Evolutionary conservation across 768 basidiomycete species (phyloP).

Genomic region (Neoboletus magnificus): DNA sequence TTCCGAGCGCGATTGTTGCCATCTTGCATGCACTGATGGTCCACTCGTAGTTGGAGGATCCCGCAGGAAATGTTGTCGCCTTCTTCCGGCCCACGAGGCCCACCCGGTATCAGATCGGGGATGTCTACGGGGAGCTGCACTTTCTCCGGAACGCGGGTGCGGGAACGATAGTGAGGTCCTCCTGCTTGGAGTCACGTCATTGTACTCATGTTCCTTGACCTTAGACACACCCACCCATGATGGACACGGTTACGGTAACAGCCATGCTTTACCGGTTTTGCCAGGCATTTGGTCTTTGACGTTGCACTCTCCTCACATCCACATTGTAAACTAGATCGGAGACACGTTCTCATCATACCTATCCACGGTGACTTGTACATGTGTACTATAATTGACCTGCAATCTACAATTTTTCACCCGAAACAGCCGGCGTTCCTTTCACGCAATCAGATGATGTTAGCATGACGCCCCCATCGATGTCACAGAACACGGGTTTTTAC

Average conservation of each 20-base stretch:
- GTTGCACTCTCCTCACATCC: conserved; percentile 20
- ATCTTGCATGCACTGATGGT: conserved; percentile 5
- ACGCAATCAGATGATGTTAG: conserved; percentile 18
- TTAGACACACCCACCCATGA: conserved; percentile 84
- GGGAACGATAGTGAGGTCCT: conserved; percentile 66
- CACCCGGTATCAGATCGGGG: conserved; percentile 80
- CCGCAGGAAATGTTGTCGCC: conserved; percentile 65
- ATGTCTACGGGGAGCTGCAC: conserved; percentile 83
- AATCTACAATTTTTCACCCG: conserved; percentile 25
- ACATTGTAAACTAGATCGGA: conserved; percentile 32
- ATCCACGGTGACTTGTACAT: conserved; percentile 26
- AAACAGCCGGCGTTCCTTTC: conserved; percentile 19
- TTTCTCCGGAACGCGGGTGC: conserved; percentile 76
- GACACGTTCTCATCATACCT: conserved; percentile 31
- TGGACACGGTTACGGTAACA: conserved; percentile 84
- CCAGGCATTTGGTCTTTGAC: conserved; percentile 46
- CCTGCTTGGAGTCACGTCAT: conserved; percentile 19
- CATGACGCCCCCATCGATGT: conserved; percentile 16
- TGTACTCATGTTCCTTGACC: conserved; percentile 21
- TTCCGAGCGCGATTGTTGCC: conserved; percentile 11
- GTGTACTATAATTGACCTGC: conserved; percentile 32
- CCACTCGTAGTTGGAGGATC: conserved; percentile 62
- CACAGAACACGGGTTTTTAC: conserved; percentile 28
- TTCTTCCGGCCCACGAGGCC: conserved; percentile 76
- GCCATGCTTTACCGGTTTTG: conserved; percentile 85